phyloP scores from a whole-genome alignment of 1,284 basidiomycete species.

The Naganishia albida region DNA sequence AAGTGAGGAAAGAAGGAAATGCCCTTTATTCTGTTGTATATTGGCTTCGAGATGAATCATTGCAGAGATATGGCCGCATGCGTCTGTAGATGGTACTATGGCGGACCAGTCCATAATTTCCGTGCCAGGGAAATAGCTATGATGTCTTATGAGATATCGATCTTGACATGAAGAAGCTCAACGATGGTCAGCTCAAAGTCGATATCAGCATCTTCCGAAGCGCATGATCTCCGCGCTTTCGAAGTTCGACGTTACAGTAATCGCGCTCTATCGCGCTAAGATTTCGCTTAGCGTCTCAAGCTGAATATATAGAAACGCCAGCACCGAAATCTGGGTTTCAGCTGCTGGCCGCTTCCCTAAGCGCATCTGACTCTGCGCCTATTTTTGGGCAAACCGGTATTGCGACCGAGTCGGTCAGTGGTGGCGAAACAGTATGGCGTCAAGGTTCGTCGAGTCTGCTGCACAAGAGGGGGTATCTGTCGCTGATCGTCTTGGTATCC shows the following conservation, averaged over 20 bases:
- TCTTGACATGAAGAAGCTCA: too few relatives aligned
- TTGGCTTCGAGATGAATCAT: too few relatives aligned
- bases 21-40: too few relatives aligned
- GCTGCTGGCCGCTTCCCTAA: background rate
- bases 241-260: too few relatives aligned
- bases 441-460: constrained; percentile 8
- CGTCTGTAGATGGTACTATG: too few relatives aligned
- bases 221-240: constrained; percentile 17
- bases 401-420: constrained; percentile 4
- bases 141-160: too few relatives aligned
- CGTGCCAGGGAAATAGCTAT: background rate
- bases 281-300: background rate
- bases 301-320: constrained; percentile 21
- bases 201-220: background rate
- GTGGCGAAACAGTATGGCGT: constrained; percentile 19
- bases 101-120: too few relatives aligned
- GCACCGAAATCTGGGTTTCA: constrained; percentile 18
- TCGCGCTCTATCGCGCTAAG: too few relatives aligned
- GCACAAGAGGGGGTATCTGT: background rate
- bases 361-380: constrained; percentile 9
- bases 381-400: background rate
- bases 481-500: background rate
- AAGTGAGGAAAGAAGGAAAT: too few relatives aligned
- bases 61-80: too few relatives aligned
- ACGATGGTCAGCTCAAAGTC: background rate